These are phyloP conservation scores for Pisolithus microcarpus DNA, from an alignment of 768 basidiomycete genomes.

Conservation along the genomic window DNA sequence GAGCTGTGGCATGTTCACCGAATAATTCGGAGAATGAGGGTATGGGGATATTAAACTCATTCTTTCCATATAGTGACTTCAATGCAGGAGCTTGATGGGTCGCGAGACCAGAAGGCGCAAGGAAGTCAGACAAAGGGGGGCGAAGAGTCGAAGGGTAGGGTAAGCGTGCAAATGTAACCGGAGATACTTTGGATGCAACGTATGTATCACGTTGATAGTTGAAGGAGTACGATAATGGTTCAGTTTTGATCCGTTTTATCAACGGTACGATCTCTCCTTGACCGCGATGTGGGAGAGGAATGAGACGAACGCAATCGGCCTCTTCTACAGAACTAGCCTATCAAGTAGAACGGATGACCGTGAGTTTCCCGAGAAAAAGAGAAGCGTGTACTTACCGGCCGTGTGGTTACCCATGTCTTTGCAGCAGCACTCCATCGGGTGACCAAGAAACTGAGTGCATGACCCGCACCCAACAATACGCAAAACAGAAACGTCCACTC, in stretches of 20 bases:
- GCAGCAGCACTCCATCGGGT: slow-evolving; percentile 86
- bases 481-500: slow-evolving; percentile 98
- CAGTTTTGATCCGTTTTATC: slow-evolving; percentile 49
- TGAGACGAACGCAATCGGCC: slow-evolving; percentile 75
- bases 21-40: slow-evolving; percentile 92
- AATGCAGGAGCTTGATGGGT: slow-evolving; percentile 43
- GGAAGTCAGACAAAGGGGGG: slow-evolving; percentile 64
- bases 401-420: slow-evolving; percentile 73
- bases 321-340: slow-evolving; percentile 59
- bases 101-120: slow-evolving; percentile 50
- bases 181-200: slow-evolving; percentile 51
- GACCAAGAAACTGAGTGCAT: slow-evolving; percentile 86
- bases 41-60: slow-evolving; percentile 96
- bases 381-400: slow-evolving; percentile 41
- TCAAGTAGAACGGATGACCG: slow-evolving; percentile 1
- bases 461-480: slow-evolving; percentile 74
- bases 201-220: slow-evolving; percentile 95
- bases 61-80: slow-evolving; percentile 72
- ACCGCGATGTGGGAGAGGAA: slow-evolving; percentile 76
- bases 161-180: slow-evolving; percentile 64
- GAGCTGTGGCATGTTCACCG: slow-evolving; percentile 92
- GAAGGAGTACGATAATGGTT: slow-evolving; percentile 71
- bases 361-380: not conserved
- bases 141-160: slow-evolving; percentile 78
- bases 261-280: slow-evolving; percentile 84